Percentiles rank a stretch among this genome's conserved stretches.
These are phyloP conservation scores for Zoysia japonica DNA, from an alignment of 176 grass and related monocot species.

Conservation along the genomic window DNA sequence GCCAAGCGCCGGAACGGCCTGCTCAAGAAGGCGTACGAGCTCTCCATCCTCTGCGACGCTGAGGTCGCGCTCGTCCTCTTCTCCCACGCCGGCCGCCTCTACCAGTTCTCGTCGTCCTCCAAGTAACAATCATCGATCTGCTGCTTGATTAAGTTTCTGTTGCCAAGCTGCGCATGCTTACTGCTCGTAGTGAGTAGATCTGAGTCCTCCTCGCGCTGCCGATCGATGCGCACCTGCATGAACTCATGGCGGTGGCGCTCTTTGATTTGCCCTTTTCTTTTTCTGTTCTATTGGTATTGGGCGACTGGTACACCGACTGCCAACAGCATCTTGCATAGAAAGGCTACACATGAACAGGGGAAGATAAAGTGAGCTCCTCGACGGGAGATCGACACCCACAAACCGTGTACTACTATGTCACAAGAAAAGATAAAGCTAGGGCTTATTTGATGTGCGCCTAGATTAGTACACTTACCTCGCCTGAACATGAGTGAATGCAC, in stretches of 20 bases:
- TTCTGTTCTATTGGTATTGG: constrained; percentile 42
- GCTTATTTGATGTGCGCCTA: constrained; percentile 47
- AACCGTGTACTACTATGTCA: constrained; percentile 8
- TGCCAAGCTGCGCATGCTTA: not conserved
- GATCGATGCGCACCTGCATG: constrained; percentile 27
- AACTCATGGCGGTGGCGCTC: constrained; percentile 24
- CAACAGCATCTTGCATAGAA: constrained; percentile 16
- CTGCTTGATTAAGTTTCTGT: not conserved
- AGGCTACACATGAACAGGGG: not conserved
- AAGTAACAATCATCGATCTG: constrained; percentile 22
- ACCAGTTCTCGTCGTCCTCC: constrained; percentile 66
- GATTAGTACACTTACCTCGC: not conserved
- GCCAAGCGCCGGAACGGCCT: constrained; percentile 75
- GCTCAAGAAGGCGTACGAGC: constrained; percentile 90
- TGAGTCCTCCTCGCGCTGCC: not conserved
- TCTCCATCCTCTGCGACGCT: constrained; percentile 80
- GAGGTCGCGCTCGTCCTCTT: constrained; percentile 80
- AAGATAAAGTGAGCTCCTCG: not conserved
- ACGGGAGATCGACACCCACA: constrained; percentile 6
- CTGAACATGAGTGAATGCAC: not conserved
- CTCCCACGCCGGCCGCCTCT: constrained; percentile 70
- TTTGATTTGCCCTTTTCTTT: constrained; percentile 12
- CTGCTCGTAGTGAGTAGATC: constrained; percentile 12
- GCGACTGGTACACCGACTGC: not conserved
- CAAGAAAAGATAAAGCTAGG: not conserved